Evolutionary conservation across 164 flowering plant species (phyloP), one percentile per base, ranked within the genome.

Genomic region (Umbilicus rupestris): DNA sequence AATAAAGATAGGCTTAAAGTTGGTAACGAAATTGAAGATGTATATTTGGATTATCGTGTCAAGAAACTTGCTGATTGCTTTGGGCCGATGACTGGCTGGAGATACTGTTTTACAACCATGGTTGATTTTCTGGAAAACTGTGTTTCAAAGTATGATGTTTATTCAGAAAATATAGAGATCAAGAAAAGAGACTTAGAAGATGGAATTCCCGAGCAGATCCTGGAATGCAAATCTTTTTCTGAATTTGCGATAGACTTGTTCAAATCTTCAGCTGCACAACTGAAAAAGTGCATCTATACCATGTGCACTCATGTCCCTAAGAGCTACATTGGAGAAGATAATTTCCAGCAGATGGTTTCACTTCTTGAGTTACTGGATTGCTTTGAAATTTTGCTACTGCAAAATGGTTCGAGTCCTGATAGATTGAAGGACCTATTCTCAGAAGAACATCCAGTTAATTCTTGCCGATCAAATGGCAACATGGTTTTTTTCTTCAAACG

Each of bases 21-120:
- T 46, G 76, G 69, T 11, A 67, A 69, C 24, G 80, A 75, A 2
- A 64, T 86, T 49, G 70, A 82, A 71, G 85, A 89, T 0, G 73
- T 87, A 45, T 89, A 68, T 77, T 58, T 87, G 66, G 87, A 86
- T 47, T 45, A 78, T 78, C 92, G 89, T 35, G 79, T 86, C 58
- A 39, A 77, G 7, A 73, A 64, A 55, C 83, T 92, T 45, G 29
- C 45, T 0, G 75, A 82, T 59, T 84, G 83, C 71, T 79, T 85
- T 69, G 79, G 63, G 1, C 78, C 78, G 3, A 5, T 68, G 14
- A 75, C 80, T 55, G 84, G 73, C 17, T 74, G 77, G 77, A 74
- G 16, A 30, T 64, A 68, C 52, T 68, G 69, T 39, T 58, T 74
- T 19, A 22, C 39, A 14, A 57, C 69, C 28, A 39, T 74, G 69